Evolutionary conservation across 2,329 filamentous ascomycete genomes (phyloP).

Genomic region (Uncinocarpus reesii): DNA sequence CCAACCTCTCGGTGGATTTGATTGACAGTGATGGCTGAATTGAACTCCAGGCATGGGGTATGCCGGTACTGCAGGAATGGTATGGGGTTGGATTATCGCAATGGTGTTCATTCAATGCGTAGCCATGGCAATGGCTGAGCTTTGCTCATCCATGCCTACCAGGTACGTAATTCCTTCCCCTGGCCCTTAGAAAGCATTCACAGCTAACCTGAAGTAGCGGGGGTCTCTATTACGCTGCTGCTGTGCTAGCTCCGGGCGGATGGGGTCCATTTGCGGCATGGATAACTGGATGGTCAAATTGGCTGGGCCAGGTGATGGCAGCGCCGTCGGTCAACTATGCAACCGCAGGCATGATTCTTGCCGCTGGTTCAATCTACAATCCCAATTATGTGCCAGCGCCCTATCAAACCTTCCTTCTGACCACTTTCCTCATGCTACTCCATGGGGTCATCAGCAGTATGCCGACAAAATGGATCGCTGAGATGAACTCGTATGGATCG

Average conservation of each 20-base stretch:
- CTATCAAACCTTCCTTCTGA: constrained; percentile 60
- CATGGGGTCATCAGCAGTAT: constrained; percentile 59
- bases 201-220: constrained; percentile 34
- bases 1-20: constrained; percentile 21
- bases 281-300: constrained; percentile 62
- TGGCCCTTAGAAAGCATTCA: not conserved
- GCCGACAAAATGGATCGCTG: constrained; percentile 60
- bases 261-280: constrained; percentile 58
- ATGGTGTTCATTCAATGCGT: constrained; percentile 63
- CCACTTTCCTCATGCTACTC: constrained; percentile 55
- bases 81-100: constrained; percentile 65
- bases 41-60: constrained; percentile 39
- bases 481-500: constrained; percentile 59
- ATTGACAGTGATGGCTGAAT: constrained; percentile 6
- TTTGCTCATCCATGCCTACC: constrained; percentile 64
- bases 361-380: constrained; percentile 57
- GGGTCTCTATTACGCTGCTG: constrained; percentile 63
- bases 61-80: constrained; percentile 53
- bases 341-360: constrained; percentile 59
- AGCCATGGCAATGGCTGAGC: constrained; percentile 58
- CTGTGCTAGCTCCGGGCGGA: constrained; percentile 56
- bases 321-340: constrained; percentile 59
- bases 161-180: constrained; percentile 30
- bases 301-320: constrained; percentile 56
- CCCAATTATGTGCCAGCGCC: constrained; percentile 54